Evolutionary conservation across 352 stramenopile species (phyloP), one percentile per base, ranked within the genome.

Genomic region (Globisporangium radiosum): DNA sequence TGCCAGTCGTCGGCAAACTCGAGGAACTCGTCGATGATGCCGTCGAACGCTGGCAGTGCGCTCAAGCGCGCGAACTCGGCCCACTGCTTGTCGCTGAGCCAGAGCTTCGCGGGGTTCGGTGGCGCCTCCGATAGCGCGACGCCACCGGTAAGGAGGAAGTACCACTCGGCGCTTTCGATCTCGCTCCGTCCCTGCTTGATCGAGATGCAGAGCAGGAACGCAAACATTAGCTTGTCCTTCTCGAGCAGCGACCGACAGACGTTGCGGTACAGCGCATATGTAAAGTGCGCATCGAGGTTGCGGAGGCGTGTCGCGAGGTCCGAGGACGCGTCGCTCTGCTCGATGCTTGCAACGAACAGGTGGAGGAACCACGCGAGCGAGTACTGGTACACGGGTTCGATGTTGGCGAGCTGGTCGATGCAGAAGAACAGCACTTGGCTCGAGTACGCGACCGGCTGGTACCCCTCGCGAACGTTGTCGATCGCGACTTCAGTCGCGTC

Each of bases 141-240:
- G 36, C 94, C 92, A 47, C 94, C 94, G 5, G 94, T 98, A 38
- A 98, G 87, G 47, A 98, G 68, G 62, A 98, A 98, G 19, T 96
- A 89, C 91, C 92, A 98, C 66, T 97, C 90, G 13, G 69, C 68
- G 42, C 71, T 78, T 60, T 97, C 85, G 48, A 97, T 63, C 59
- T 90, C 77, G 55, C 78, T 66, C 52, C 85, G 82, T 45, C 81
- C 80, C 64, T 91, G 77, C 63, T 92, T 90, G 72, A 96, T 95
- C 3, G 81, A 88, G 48, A 92, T 84, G 17, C 85, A 95, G 10
- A 97, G 65, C 57, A 97, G 53, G 61, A 97, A 97, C 1, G 88
- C 93, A 54, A 97, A 97, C 71, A 97, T 91, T 38, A 97, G 78
- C 54, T 97, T 97, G 69, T 97, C 91, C 63, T 97, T 97, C 54